A percentile compares a stretch with the other conserved stretches of the same genome.
phyloP scores from a whole-genome alignment of 139 green algal species.

The Edaphochlamys debaryana region DNA sequence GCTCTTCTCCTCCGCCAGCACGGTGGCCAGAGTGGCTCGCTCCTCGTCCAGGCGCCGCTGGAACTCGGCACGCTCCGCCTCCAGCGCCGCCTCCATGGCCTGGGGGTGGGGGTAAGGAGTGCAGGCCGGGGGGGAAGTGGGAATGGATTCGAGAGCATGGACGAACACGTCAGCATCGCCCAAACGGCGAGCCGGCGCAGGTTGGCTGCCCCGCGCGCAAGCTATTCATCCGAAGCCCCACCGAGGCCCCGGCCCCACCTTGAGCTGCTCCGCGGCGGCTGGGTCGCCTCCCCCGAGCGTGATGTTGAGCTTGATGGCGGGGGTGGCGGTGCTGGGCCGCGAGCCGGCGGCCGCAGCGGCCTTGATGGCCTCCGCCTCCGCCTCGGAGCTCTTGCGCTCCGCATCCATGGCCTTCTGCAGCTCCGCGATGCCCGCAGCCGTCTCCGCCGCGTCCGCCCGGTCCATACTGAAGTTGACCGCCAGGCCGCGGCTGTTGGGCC shows the following conservation, averaged over 20 bases:
- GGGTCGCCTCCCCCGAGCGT: constrained; percentile 8
- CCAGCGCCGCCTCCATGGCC: constrained; percentile 32
- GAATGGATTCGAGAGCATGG: too few species aligned
- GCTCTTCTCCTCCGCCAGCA: constrained; percentile 24
- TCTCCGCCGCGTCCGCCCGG: constrained; percentile 3
- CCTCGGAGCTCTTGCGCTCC: constrained; percentile 6
- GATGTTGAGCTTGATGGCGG: constrained; percentile 39
- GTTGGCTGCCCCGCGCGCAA: too few species aligned
- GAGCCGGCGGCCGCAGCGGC: neutral
- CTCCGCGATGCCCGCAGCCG: constrained; percentile 15
- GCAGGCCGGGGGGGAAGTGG: too few species aligned
- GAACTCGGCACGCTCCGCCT: constrained; percentile 40
- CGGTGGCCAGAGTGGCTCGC: constrained; percentile 20
- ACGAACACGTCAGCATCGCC: too few species aligned
- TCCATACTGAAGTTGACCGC: neutral
- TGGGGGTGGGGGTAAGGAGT: too few species aligned
- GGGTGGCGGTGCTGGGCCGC: constrained; percentile 2
- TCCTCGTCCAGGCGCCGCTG: constrained; percentile 38
- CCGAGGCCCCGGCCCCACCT: too few species aligned
- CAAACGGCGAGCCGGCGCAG: too few species aligned
- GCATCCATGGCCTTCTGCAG: constrained; percentile 9
- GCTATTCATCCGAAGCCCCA: too few species aligned
- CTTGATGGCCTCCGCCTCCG: constrained; percentile 22
- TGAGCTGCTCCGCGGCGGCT: constrained; percentile 19
- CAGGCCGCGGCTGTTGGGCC: constrained; percentile 1